Evolutionary conservation across 768 basidiomycete species (phyloP).

Genomic region (Calvatia gigantea): DNA sequence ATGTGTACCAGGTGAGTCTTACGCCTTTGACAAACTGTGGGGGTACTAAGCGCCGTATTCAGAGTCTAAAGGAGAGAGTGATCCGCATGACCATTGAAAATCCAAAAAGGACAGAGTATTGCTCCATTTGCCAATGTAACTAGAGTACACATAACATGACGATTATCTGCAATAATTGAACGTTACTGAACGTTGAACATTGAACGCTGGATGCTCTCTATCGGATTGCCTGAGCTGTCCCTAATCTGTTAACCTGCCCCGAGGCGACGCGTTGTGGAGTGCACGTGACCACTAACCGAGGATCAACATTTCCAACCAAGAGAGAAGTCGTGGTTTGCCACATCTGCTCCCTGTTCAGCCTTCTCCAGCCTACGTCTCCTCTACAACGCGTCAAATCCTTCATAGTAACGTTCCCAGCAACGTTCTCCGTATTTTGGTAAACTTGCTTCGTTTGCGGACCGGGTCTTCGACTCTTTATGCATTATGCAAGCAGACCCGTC

Average conservation of each 20-base stretch:
- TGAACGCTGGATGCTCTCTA: not conserved
- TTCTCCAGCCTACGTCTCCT: not conserved
- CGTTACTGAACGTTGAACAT: no score
- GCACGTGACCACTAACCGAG: slow-evolving; percentile 10
- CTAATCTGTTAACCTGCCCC: slow-evolving; percentile 5
- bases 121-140: slow-evolving; percentile 8
- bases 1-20: slow-evolving; percentile 72
- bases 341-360: slow-evolving; percentile 6
- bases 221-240: not conserved
- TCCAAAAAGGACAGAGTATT: not conserved
- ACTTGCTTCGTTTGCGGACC: slow-evolving; percentile 14
- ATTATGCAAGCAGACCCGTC: slow-evolving; percentile 54
- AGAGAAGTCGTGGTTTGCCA: slow-evolving; percentile 1
- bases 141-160: not conserved
- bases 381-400: slow-evolving; percentile 7
- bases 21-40: slow-evolving; percentile 4
- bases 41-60: slow-evolving; percentile 18
- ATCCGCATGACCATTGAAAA: slow-evolving; percentile 70
- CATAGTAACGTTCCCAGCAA: not conserved
- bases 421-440: slow-evolving; percentile 26
- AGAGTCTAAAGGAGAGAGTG: slow-evolving; percentile 73
- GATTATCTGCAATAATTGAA: not conserved
- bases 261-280: slow-evolving; percentile 5
- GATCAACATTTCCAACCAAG: slow-evolving; percentile 13
- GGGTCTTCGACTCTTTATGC: slow-evolving; percentile 6